Percentiles rank a stretch among this genome's conserved stretches.
Evolutionary conservation across 805 yeast species (phyloP).

Genomic region (Lachancea waltii): DNA sequence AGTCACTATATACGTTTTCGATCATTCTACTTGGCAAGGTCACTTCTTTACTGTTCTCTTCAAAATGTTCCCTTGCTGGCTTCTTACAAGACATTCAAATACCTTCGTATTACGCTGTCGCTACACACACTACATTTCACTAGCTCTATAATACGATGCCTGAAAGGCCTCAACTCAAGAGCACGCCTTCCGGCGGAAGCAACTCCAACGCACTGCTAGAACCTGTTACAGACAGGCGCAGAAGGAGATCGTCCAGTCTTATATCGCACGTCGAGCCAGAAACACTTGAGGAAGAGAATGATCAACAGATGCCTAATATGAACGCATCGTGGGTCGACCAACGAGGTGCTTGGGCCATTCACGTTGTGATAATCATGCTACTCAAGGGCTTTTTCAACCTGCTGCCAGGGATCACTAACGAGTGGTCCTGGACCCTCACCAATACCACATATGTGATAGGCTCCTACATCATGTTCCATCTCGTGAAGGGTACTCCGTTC

Average conservation of each 20-base stretch:
- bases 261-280: conserved; percentile 93
- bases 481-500: conserved; percentile 94
- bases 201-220: conserved; percentile 14
- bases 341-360: conserved; percentile 95
- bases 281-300: conserved; percentile 83
- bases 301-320: conserved; percentile 83
- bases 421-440: conserved; percentile 90
- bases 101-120: no score
- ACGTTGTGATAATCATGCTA: conserved; percentile 70
- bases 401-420: conserved; percentile 72
- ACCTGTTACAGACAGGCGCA: conserved; percentile 34
- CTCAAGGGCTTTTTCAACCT: conserved; percentile 73
- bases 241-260: conserved; percentile 82
- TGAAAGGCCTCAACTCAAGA: conserved; percentile 15
- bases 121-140: no score
- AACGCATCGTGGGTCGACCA: conserved; percentile 95
- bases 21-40: no score
- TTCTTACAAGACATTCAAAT: no score
- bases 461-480: conserved; percentile 92
- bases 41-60: no score
- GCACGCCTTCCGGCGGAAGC: conserved; percentile 28
- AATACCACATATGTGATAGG: conserved; percentile 87
- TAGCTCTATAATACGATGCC: no score
- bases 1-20: no score
- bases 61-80: no score